These are phyloP conservation scores for Monilinia fructigena DNA, from an alignment of 2,329 filamentous ascomycete genomes.

Conservation along the genomic window DNA sequence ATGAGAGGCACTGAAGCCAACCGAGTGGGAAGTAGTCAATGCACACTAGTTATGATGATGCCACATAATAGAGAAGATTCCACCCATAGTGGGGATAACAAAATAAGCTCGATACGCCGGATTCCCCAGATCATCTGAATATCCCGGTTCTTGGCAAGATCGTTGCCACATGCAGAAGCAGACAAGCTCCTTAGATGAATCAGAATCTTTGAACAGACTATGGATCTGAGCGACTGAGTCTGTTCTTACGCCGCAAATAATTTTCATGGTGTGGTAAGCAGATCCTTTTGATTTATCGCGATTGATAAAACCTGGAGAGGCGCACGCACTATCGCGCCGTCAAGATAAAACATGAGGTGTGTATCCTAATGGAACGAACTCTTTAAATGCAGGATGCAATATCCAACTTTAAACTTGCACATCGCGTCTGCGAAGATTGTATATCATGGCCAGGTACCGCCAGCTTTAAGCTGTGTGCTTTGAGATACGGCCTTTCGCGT, in stretches of 20 bases:
- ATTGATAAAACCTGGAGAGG: neutral
- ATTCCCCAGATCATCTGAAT: neutral
- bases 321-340: neutral
- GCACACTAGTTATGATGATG: too few relatives aligned
- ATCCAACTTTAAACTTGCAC: accelerated
- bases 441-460: neutral
- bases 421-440: too few relatives aligned
- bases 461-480: too few relatives aligned
- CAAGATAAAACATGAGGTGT: too few relatives aligned
- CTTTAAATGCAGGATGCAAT: neutral
- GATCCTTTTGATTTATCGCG: neutral
- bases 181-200: neutral
- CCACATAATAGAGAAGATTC: neutral
- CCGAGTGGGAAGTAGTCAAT: neutral
- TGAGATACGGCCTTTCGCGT: neutral
- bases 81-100: neutral
- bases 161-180: neutral
- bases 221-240: neutral
- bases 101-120: neutral
- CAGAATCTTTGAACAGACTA: neutral
- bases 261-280: neutral
- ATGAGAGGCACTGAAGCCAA: too few relatives aligned
- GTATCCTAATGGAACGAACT: neutral
- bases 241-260: neutral
- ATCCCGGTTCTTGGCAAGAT: neutral